Percentiles rank a stretch among this genome's conserved stretches.
These are phyloP conservation scores for Debaryomyces nepalensis DNA, from an alignment of 1,139 yeast genomes.

Conservation along the genomic window DNA sequence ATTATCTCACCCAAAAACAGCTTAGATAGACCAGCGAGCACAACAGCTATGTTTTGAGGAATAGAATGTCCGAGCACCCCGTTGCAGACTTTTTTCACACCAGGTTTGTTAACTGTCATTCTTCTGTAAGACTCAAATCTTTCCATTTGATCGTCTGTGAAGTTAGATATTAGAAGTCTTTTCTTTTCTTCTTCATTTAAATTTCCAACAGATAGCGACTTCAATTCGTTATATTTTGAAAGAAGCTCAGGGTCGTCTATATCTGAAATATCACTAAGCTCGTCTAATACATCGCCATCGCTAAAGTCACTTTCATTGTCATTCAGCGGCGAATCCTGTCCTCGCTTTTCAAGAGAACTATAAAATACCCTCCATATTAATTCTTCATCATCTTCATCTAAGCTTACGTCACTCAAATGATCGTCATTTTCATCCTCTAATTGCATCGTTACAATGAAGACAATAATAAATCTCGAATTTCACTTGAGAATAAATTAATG, in stretches of 20 bases:
- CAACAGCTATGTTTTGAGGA: conserved; percentile 81
- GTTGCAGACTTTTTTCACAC: conserved; percentile 81
- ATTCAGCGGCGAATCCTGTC: conserved; percentile 2
- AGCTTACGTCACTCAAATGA: conserved; percentile 41
- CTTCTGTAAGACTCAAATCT: conserved; percentile 88
- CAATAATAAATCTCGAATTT: not conserved
- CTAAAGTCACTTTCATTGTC: conserved; percentile 10
- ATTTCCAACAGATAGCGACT: conserved; percentile 26
- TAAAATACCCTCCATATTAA: conserved; percentile 51
- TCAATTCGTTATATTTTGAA: conserved; percentile 34
- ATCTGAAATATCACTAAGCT: conserved; percentile 36
- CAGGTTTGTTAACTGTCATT: conserved; percentile 77
- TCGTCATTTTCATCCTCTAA: conserved; percentile 21
- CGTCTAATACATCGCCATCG: conserved; percentile 20
- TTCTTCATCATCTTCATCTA: conserved; percentile 54
- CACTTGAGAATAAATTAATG: not conserved
- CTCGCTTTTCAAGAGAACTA: conserved; percentile 27
- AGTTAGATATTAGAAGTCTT: conserved; percentile 68
- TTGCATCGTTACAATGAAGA: too few relatives aligned
- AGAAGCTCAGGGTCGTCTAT: conserved; percentile 44
- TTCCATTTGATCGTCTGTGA: conserved; percentile 83
- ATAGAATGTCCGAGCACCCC: conserved; percentile 80
- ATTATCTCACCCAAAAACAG: conserved; percentile 87
- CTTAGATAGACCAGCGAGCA: conserved; percentile 85
- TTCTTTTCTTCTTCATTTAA: conserved; percentile 56